These are phyloP conservation scores for Bipolaris gigantea DNA, from an alignment of 2,329 filamentous ascomycete genomes.

Conservation along the genomic window DNA sequence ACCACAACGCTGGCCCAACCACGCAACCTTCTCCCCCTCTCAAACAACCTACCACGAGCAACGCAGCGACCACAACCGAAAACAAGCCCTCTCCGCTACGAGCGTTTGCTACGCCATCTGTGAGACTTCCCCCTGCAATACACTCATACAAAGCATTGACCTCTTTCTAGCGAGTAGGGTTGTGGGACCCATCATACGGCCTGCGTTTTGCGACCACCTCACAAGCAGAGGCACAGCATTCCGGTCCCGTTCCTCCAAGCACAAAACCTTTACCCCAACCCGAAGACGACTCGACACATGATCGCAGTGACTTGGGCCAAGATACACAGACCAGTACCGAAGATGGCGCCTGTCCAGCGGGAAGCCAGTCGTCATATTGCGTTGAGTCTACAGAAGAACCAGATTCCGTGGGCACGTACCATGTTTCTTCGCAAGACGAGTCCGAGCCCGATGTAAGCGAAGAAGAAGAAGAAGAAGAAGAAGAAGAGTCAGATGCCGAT, in stretches of 20 bases:
- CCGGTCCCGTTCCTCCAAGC: not conserved
- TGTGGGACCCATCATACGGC: conserved; percentile 9
- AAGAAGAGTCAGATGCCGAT: conserved; percentile 24
- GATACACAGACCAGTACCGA: not conserved
- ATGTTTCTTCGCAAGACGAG: conserved; percentile 2
- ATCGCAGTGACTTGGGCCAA: not conserved
- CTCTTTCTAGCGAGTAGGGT: conserved; percentile 3
- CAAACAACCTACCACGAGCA: not conserved
- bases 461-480: conserved; percentile 15
- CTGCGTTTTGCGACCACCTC: conserved; percentile 16
- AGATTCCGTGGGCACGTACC: not conserved
- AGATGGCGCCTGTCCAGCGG: not conserved
- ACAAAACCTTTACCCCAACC: not conserved
- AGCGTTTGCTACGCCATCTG: conserved; percentile 4
- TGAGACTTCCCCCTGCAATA: not conserved
- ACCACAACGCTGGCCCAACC: not conserved
- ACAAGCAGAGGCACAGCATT: not conserved
- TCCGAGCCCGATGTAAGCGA: conserved; percentile 5
- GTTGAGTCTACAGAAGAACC: not conserved
- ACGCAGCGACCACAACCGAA: not conserved
- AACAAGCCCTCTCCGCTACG: not conserved
- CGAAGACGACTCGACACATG: not conserved
- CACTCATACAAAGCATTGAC: not conserved
- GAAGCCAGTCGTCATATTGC: not conserved
- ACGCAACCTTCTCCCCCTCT: not conserved